Base-by-base conservation (phyloP, 805 yeast genomes). In the Candida nemodendra region DNA sequence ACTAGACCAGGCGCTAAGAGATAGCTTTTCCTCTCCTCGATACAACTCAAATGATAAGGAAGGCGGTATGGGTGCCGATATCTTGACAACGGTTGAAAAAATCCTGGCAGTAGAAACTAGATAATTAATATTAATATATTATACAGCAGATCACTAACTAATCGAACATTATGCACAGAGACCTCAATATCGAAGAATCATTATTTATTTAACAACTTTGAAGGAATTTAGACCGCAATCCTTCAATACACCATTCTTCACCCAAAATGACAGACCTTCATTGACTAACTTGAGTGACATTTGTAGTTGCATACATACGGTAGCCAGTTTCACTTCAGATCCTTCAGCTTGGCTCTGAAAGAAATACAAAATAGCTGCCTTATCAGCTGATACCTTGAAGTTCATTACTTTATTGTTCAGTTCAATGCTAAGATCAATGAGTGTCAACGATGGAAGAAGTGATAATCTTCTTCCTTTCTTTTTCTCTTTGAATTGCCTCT, bases 1-100 rank as follows among this genome's bases (percentile, higher is more conserved):
- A 32, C 60, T 91, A 22, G 95, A 89, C 54, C 65, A 70, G 14
- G 77, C 84, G 0, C 74, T 91, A 38, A 82, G 76, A 29, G 71
- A 69, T 16, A 78, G 78, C 47, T 65, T 90, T 30, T 78, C 69
- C 15, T 62, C 61, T 23, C 84, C 85, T 2, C 50, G 57, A 3
- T 68, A 64, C 36, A 40, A 25, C 22, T 35, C 16, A 16, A 25
- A 8, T 5, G 52, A 52, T 1, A 30, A 38, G 6, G 37, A 40
- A 5, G 48, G 44, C 15, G 39, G 39, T 16, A 39, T 46, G 9
- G 65, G 69, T 6, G 64, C 62, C 35, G 68, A 63, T 31, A 62
- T 72, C 16, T 41, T 75, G 26, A 40, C 44, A 1, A 47, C 68
- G 7, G 74, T 74, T 12, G 79, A 72, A 41, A 55, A 54, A 19